These are phyloP conservation scores for Aureobasidium pullulans DNA, from an alignment of 2,329 filamentous ascomycete species.

Conservation along the genomic window DNA sequence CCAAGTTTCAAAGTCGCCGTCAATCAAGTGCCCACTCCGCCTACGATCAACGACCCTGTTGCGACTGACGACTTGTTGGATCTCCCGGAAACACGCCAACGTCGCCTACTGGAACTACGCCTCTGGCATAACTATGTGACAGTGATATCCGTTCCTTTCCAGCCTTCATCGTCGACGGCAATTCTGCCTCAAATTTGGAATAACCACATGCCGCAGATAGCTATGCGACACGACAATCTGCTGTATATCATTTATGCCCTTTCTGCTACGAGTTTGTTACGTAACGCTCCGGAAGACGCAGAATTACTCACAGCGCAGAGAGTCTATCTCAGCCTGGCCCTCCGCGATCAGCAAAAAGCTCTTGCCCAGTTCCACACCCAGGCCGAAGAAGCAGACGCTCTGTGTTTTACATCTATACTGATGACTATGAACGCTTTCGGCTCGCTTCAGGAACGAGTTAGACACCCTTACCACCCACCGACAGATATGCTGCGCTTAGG, in stretches of 20 bases:
- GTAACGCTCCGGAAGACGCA: not conserved
- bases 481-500: constrained; percentile 28
- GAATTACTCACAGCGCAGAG: not conserved
- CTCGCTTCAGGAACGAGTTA: constrained; percentile 23
- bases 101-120: not conserved
- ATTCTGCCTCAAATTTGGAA: not conserved
- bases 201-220: not conserved
- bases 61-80: not conserved
- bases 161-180: not conserved
- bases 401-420: constrained; percentile 21
- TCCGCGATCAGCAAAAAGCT: constrained; percentile 24
- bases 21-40: not conserved
- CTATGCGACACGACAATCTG: not conserved
- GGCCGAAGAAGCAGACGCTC: constrained; percentile 25
- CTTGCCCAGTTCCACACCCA: constrained; percentile 18
- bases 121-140: constrained; percentile 9
- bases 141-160: not conserved
- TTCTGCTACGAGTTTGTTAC: not conserved
- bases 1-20: not conserved
- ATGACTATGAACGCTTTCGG: constrained; percentile 25
- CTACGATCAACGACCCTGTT: not conserved
- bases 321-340: constrained; percentile 16
- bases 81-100: not conserved
- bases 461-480: constrained; percentile 24
- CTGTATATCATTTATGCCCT: not conserved